Base-by-base conservation (phyloP, 23 red algal species). In the Agarophyton chilense region DNA sequence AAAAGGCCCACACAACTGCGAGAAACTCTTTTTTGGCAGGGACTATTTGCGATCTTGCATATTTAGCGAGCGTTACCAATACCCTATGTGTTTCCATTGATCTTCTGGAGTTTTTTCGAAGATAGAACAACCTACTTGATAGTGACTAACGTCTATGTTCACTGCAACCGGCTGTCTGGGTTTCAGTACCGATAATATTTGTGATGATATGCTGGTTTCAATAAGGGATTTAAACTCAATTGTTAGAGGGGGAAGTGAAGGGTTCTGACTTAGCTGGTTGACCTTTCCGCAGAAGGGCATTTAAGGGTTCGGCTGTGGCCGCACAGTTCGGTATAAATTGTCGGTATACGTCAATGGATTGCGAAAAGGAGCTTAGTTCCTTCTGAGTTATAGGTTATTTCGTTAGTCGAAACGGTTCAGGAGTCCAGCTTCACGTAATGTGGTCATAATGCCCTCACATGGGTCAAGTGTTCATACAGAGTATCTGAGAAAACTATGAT, bases 401-500 rank as follows among this genome's bases (percentile, higher is more conserved):
- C 4, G 76, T 35, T n/a, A n/a, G 19, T 18, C 43, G 43, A 19
- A 80, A 35, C 7, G 76, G 22, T 32, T 29, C 22, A 19, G 41
- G 1, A 67, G 10, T 39, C 78, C 78, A 24, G 46, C 46, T 22
- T 50, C 44, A 22, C 50, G 12, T 9, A 80, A 63, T 26, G 31
- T 19, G 16, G 18, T 22, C 17, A 80, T 21, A 21, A 80, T 56
- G 38, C 2, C 18, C 47, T 46, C 10, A 80, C 22, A 56, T 80
- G 76, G 32, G 34, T 35, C 3, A 80, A 7, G 13, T 58, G 40
- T 21, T 80, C 76, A 36, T 63, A 42, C 13, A 56, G 46, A n/a
- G 1, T 80, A 38, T 56, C 47, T 50, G 40, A 58, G 31, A 52
- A 80, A 35, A 80, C 49, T 21, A 80, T 58, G 35, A 80, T 46